Conservation (phyloP, 75 land plant species). For the Adiantum capillusveneris region DNA sequence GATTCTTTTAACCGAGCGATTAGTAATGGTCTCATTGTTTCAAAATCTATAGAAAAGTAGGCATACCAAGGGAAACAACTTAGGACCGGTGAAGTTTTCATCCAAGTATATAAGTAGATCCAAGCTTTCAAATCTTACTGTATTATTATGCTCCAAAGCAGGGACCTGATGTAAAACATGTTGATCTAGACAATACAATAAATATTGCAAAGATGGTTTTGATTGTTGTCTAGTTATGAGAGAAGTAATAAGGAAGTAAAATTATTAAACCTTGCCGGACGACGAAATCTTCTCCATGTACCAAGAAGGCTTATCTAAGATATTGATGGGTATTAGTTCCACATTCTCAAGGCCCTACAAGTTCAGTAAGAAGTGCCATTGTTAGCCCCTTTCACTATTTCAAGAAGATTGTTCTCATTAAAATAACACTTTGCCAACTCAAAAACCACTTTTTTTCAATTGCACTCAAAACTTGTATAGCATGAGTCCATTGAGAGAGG, state of each 20-base stretch:
- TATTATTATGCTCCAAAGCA: not conserved
- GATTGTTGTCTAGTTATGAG: too few species aligned
- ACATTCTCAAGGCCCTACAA: constrained; percentile 59
- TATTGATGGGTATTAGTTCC: constrained; percentile 50
- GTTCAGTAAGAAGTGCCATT: too few species aligned
- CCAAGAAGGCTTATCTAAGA: constrained; percentile 65
- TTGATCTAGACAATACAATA: not conserved
- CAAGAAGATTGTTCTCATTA: too few species aligned
- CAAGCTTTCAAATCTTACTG: not conserved
- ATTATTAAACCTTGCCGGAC: constrained; percentile 62
- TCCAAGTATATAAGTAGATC: not conserved
- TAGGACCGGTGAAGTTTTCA: not conserved
- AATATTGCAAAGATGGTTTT: not conserved
- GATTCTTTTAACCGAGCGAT: too few species aligned
- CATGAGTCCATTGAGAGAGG: too few species aligned
- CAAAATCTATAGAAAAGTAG: not conserved
- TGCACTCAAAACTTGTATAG: too few species aligned
- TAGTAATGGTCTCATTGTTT: too few species aligned
- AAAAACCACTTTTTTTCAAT: too few species aligned
- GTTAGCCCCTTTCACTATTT: too few species aligned
- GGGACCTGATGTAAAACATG: not conserved
- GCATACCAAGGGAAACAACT: not conserved
- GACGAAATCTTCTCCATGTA: constrained; percentile 83
- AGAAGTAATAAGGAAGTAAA: too few species aligned
- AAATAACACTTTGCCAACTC: too few species aligned